Conservation (phyloP, 495 filamentous ascomycete species). For the Penicillium bovifimosum region DNA sequence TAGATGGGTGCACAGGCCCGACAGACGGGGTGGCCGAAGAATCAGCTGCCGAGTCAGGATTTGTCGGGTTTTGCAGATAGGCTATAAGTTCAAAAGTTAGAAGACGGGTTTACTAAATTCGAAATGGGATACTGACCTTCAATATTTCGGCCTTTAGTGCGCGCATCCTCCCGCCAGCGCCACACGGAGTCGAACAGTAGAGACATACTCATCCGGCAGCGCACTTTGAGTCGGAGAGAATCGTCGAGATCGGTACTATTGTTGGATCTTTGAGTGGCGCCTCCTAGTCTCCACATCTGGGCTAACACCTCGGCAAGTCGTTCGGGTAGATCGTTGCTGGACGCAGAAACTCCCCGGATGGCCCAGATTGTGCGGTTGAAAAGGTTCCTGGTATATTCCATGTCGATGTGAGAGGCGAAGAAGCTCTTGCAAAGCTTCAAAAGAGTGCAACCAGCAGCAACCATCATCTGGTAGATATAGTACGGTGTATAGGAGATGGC, state of each 20-base stretch:
- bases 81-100: slow-evolving; percentile 28
- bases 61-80: slow-evolving; percentile 81
- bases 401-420: slow-evolving; percentile 65
- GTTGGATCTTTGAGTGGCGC: slow-evolving; percentile 36
- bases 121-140: slow-evolving; percentile 45
- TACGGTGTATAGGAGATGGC: slow-evolving; percentile 71
- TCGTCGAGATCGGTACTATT: slow-evolving; percentile 53
- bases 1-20: slow-evolving; percentile 25
- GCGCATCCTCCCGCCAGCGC: slow-evolving; percentile 86
- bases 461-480: slow-evolving; percentile 88
- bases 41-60: slow-evolving; percentile 72
- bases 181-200: slow-evolving; percentile 88
- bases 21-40: slow-evolving; percentile 60
- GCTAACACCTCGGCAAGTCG: slow-evolving; percentile 84
- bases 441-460: slow-evolving; percentile 78
- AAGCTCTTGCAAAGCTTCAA: slow-evolving; percentile 81
- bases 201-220: slow-evolving; percentile 89
- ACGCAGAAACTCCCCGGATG: slow-evolving; percentile 71
- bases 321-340: slow-evolving; percentile 78
- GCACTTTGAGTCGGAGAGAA: slow-evolving; percentile 72
- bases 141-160: slow-evolving; percentile 70
- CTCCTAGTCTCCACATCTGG: slow-evolving; percentile 81
- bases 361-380: slow-evolving; percentile 73
- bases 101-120: background rate
- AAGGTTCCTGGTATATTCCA: slow-evolving; percentile 64